Percentiles rank a stretch among this genome's conserved stretches.
These are phyloP conservation scores for Aspergillus steynii DNA, from an alignment of 495 filamentous ascomycete genomes.

Conservation along the genomic window DNA sequence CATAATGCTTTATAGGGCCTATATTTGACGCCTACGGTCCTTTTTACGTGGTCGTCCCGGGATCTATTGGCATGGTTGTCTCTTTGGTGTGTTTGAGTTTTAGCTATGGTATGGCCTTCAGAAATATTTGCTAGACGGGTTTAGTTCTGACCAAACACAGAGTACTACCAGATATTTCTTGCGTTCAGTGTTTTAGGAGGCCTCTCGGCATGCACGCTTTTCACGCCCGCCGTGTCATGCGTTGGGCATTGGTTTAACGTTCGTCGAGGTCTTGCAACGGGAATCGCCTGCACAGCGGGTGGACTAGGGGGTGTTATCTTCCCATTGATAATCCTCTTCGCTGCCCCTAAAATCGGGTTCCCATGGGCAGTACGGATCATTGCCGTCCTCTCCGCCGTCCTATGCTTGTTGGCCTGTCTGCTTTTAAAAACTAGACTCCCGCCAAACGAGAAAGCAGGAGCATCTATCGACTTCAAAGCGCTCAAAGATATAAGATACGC, in stretches of 20 bases:
- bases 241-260: slow-evolving; percentile 70
- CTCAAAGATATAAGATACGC: slow-evolving; percentile 38
- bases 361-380: slow-evolving; percentile 71
- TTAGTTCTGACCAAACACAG: slow-evolving; percentile 53
- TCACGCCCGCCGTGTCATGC: slow-evolving; percentile 61
- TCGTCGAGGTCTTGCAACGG: slow-evolving; percentile 69
- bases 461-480: slow-evolving; percentile 26
- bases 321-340: slow-evolving; percentile 66
- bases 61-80: slow-evolving; percentile 31
- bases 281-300: slow-evolving; percentile 69
- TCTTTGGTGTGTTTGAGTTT: slow-evolving; percentile 45
- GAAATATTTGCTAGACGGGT: not conserved
- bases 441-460: slow-evolving; percentile 21
- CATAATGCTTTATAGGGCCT: slow-evolving; percentile 22
- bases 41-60: slow-evolving; percentile 25
- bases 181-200: slow-evolving; percentile 40
- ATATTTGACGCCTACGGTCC: slow-evolving; percentile 33
- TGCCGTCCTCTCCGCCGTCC: slow-evolving; percentile 61
- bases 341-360: slow-evolving; percentile 66
- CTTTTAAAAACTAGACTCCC: slow-evolving; percentile 25
- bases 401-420: slow-evolving; percentile 36
- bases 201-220: slow-evolving; percentile 48
- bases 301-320: slow-evolving; percentile 72
- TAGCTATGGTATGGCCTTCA: slow-evolving; percentile 37
- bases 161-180: slow-evolving; percentile 47